These are phyloP conservation scores for Dothiorella sarmentorum DNA, from an alignment of 2,329 filamentous ascomycete genomes.

Conservation along the genomic window DNA sequence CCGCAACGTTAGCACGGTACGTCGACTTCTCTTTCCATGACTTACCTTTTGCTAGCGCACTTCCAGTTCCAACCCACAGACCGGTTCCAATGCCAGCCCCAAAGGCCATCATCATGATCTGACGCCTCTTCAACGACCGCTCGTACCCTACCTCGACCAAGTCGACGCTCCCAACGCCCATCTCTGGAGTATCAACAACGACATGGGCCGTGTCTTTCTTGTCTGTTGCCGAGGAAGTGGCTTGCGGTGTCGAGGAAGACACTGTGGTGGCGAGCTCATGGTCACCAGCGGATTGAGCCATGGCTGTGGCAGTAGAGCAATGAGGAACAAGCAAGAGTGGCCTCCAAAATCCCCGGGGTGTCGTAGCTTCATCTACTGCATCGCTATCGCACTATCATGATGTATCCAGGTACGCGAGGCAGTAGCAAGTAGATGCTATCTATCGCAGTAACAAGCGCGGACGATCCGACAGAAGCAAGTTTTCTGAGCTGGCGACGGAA, in stretches of 20 bases:
- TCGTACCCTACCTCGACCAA: constrained; percentile 13
- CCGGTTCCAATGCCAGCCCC: constrained; percentile 18
- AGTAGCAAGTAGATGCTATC: background rate
- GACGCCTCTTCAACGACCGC: constrained; percentile 14
- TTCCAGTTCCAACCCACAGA: constrained; percentile 17
- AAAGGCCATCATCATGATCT: constrained; percentile 19
- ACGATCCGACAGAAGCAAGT: background rate
- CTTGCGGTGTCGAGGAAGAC: background rate
- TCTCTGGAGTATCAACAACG: background rate
- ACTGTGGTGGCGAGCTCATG: background rate
- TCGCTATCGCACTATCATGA: background rate
- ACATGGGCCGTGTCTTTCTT: background rate
- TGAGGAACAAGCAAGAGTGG: background rate
- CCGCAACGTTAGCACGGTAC: background rate
- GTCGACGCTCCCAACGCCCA: background rate
- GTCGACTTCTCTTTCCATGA: background rate
- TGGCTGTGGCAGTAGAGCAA: background rate
- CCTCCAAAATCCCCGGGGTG: background rate
- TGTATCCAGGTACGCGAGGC: background rate
- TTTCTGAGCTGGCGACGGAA: background rate
- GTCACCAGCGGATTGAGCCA: background rate
- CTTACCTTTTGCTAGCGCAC: constrained; percentile 13
- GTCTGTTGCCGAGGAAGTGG: background rate
- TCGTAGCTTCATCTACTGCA: background rate
- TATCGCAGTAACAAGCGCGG: background rate